Evolutionary conservation across 2,329 filamentous ascomycete species (phyloP).

Genomic region (Colletotrichum eleusines): DNA sequence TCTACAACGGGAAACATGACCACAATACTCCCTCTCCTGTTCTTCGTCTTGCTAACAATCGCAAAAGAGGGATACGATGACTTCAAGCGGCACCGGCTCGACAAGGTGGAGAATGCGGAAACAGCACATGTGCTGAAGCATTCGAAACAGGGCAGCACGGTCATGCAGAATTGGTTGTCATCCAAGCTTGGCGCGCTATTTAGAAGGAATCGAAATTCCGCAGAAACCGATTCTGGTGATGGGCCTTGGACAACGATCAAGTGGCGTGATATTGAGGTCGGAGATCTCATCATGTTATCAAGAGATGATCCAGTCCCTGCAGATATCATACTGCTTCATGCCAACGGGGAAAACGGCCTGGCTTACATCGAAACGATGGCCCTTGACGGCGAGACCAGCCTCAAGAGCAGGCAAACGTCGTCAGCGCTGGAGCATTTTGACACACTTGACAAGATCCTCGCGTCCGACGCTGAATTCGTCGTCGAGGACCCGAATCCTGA

Average conservation of each 20-base stretch:
- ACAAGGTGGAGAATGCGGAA: slow-evolving; percentile 81
- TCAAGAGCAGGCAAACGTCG: slow-evolving; percentile 80
- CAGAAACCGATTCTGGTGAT: slow-evolving; percentile 53
- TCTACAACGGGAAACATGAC: slow-evolving; percentile 82
- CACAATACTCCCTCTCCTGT: slow-evolving; percentile 78
- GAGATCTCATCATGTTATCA: slow-evolving; percentile 61
- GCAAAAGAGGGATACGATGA: slow-evolving; percentile 91
- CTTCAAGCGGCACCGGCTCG: slow-evolving; percentile 80
- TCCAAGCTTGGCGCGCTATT: slow-evolving; percentile 40
- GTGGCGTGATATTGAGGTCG: slow-evolving; percentile 63
- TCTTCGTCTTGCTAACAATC: slow-evolving; percentile 85
- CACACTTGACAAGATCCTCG: slow-evolving; percentile 65
- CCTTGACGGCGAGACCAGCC: slow-evolving; percentile 83
- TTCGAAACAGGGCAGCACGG: not conserved
- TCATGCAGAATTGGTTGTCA: not conserved
- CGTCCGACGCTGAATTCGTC: slow-evolving; percentile 72
- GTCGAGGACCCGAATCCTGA: slow-evolving; percentile 83
- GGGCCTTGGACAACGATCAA: slow-evolving; percentile 63
- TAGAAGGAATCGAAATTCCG: slow-evolving; percentile 47
- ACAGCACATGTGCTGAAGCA: slow-evolving; percentile 55
- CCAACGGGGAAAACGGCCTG: slow-evolving; percentile 80
- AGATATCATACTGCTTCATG: slow-evolving; percentile 83
- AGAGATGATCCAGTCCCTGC: slow-evolving; percentile 86
- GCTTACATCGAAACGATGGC: slow-evolving; percentile 91
- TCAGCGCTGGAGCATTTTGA: slow-evolving; percentile 70